Percentiles rank a stretch among this genome's conserved stretches.
phyloP scores from a whole-genome alignment of 805 yeast species.

The Myxozyma udenii region DNA sequence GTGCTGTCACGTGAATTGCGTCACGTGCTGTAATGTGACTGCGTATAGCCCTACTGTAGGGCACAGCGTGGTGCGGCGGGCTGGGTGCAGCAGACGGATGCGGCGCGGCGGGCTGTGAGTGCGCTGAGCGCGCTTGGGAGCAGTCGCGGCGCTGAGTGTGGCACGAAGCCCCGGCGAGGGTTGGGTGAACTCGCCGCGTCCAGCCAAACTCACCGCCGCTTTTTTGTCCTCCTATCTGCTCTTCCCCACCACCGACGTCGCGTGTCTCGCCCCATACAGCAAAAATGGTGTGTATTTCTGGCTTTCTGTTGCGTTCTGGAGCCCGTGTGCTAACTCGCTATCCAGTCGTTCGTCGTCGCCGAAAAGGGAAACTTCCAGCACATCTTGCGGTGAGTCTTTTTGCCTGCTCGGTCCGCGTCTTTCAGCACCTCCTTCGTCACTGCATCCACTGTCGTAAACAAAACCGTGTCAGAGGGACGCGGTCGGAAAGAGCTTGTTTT shows the following conservation, averaged over 20 bases:
- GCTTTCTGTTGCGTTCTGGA: too few species aligned
- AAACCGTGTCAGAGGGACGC: background rate
- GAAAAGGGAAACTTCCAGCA: slow-evolving; percentile 99
- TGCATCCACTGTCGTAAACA: background rate
- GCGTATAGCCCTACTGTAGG: background rate
- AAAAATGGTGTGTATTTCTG: slow-evolving; percentile 9
- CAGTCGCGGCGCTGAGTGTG: too few species aligned
- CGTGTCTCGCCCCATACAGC: background rate
- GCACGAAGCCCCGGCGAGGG: too few species aligned
- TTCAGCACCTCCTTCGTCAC: background rate
- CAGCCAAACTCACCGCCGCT: background rate
- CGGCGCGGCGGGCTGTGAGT: background rate
- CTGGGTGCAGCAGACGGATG: background rate
- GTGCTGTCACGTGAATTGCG: too few species aligned
- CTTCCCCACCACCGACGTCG: background rate
- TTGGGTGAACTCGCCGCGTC: too few species aligned
- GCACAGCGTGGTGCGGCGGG: background rate
- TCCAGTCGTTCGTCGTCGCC: slow-evolving; percentile 92
- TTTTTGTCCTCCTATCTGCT: too few species aligned
- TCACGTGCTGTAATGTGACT: background rate
- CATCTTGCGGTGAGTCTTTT: slow-evolving; percentile 90
- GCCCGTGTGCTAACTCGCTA: too few species aligned
- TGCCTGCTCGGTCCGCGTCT: background rate
- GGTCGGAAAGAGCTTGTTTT: too few species aligned
- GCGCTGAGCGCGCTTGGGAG: too few species aligned